Base-by-base conservation (phyloP, 306 rosid species). In the Mucuna pruriens region DNA sequence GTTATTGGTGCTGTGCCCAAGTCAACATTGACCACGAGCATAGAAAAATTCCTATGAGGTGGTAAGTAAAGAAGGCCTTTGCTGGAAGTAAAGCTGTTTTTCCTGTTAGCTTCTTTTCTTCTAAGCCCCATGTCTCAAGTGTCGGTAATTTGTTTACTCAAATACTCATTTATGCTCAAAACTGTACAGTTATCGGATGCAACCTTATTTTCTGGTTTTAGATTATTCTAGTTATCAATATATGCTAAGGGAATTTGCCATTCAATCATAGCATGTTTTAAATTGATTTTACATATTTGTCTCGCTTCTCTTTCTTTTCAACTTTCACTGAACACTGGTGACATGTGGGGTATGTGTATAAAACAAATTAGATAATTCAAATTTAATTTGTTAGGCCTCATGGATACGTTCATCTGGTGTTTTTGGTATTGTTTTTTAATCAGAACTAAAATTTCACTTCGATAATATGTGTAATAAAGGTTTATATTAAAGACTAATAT, bases 1-100 rank as follows among this genome's bases (percentile, higher is more conserved):
- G 67, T 95, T 68, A 95, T 95, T 33, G 99, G 98, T 17, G 94
- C 90, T n/a, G 97, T 95, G 82, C 97, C 97, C 1, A 95, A 95
- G 86, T 55, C 88, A 65, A 93, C 97, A 74, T 78, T 93, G 87
- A 86, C 90, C 62, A 78, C 93, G n/a, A 87, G 90, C 92, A 88
- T 93, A 17, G 99, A 95, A 26, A 95, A 95, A 87, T 90, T 87
- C 90, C 85, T 92, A 72, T 95, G 82, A 93, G 80, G 71, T 84
- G 87, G 81, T 70, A 61, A 66, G 83, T 23, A 76, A 78, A 62
- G 40, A 31, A 74, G 42, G 75, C 70, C 42, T 78, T 57, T 20
- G 54, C 79, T 78, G 63, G 66, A 84, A 73, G 80, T 62, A 85
- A 70, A 86, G 87, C 49, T 79, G 76, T 33, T 82, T 80, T 68